Conservation (phyloP, 2,329 filamentous ascomycete species). For the Neofusicoccum parvum region DNA sequence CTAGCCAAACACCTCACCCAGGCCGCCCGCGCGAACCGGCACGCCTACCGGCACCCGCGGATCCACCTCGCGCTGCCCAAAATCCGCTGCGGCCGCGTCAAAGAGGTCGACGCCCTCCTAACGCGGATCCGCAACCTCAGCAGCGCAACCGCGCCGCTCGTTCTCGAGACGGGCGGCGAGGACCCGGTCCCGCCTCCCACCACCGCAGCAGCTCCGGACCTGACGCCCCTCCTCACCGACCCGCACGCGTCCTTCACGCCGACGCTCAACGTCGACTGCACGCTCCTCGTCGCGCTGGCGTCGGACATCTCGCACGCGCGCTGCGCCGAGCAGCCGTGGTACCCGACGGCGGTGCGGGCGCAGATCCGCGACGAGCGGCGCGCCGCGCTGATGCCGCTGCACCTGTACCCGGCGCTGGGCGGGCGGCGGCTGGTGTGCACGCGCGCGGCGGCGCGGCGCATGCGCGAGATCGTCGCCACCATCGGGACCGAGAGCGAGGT, state of each 20-base stretch:
- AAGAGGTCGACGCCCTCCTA: conserved; percentile 60
- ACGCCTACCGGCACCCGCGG: conserved; percentile 43
- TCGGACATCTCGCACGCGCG: conserved; percentile 70
- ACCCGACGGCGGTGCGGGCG: conserved; percentile 62
- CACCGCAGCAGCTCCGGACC: conserved; percentile 33
- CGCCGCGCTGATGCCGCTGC: conserved; percentile 61
- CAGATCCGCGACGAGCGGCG: conserved; percentile 67
- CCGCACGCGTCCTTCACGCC: conserved; percentile 43
- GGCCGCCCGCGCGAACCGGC: conserved; percentile 58
- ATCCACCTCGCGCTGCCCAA: conserved; percentile 65
- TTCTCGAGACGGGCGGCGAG: background rate
- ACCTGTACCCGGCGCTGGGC: conserved; percentile 65
- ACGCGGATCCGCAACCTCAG: conserved; percentile 56
- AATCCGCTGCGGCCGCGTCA: conserved; percentile 52
- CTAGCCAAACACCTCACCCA: conserved; percentile 60
- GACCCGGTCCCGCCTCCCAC: conserved; percentile 29
- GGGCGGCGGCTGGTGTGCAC: conserved; percentile 65
- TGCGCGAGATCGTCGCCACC: conserved; percentile 50
- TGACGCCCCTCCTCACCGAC: conserved; percentile 41
- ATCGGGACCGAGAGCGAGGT: conserved; percentile 47
- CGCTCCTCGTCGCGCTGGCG: conserved; percentile 70
- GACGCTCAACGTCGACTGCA: conserved; percentile 65
- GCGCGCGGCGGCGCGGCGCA: conserved; percentile 63
- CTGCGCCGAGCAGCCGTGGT: conserved; percentile 51
- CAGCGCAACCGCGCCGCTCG: conserved; percentile 27